Evolutionary conservation across 257 asterid species (phyloP).

Genomic region (Echium plantagineum): DNA sequence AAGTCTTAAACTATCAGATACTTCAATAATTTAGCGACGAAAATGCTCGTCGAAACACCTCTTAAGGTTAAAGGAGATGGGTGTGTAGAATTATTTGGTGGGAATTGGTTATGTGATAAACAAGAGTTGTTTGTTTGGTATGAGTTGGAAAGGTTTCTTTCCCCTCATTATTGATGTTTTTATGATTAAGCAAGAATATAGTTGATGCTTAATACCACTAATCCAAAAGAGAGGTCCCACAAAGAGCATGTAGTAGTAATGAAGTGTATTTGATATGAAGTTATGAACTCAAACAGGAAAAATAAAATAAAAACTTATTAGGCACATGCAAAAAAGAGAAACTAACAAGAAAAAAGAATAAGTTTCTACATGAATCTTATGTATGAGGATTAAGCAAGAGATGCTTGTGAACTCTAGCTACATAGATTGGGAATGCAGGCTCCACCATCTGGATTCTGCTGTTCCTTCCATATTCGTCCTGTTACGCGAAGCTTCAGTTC

Average conservation of each 20-base stretch:
- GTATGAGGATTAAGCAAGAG: not conserved
- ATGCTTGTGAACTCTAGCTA: not conserved
- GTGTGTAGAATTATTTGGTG: no score
- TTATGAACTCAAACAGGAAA: not conserved
- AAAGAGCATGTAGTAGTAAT: no score
- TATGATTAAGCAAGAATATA: not conserved
- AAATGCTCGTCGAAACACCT: no score
- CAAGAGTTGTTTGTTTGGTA: no score
- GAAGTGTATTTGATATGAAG: not conserved
- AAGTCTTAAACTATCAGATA: no score
- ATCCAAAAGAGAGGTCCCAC: not conserved
- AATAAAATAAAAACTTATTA: not conserved
- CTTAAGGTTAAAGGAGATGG: no score
- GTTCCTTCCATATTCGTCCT: not conserved
- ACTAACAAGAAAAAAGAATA: no score
- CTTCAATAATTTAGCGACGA: no score
- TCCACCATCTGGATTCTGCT: not conserved
- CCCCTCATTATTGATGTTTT: no score
- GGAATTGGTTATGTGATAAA: no score
- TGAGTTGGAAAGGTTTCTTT: no score
- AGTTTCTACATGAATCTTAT: not conserved
- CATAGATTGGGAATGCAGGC: not conserved
- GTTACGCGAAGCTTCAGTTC: not conserved
- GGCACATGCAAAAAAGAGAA: no score
- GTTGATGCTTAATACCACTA: not conserved